Percentiles rank a stretch among this genome's conserved stretches.
phyloP scores from a whole-genome alignment of 2,329 filamentous ascomycete genomes.

The Keithomyces neogunnii region DNA sequence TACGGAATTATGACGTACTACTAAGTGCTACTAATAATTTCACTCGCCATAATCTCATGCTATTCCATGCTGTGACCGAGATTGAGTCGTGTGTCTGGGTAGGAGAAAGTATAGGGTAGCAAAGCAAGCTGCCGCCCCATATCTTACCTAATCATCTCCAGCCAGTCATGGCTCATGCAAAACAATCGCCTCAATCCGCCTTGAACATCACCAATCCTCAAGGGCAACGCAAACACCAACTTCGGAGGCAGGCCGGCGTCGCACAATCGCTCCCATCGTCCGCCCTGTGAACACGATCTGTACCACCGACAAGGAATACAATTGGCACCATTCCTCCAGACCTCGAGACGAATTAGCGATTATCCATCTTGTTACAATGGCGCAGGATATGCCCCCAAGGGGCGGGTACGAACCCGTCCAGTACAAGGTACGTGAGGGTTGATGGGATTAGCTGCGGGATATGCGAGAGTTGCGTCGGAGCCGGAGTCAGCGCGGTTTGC shows the following conservation, averaged over 20 bases:
- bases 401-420: conserved; percentile 96
- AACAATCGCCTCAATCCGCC: conserved; percentile 2
- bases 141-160: conserved; percentile 2
- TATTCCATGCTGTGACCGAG: too few relatives aligned
- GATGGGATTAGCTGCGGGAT: background rate
- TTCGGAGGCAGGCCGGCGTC: conserved; percentile 3
- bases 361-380: conserved; percentile 54
- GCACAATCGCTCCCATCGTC: background rate
- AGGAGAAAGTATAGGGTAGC: background rate
- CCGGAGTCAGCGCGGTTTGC: too few relatives aligned
- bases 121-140: background rate
- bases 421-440: conserved; percentile 66
- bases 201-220: background rate
- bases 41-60: too few relatives aligned
- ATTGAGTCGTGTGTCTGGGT: too few relatives aligned
- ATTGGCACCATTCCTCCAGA: background rate
- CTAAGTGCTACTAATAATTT: too few relatives aligned
- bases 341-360: background rate
- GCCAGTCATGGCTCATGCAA: background rate
- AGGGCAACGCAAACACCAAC: background rate
- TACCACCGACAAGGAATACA: too few relatives aligned
- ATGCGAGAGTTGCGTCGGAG: background rate
- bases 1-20: too few relatives aligned
- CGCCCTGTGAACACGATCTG: background rate
- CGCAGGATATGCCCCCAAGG: conserved; percentile 92